Evolutionary conservation across 805 yeast genomes (phyloP), one percentile per base, ranked within the genome.

Genomic region (Sugiyamaella smithiae): DNA sequence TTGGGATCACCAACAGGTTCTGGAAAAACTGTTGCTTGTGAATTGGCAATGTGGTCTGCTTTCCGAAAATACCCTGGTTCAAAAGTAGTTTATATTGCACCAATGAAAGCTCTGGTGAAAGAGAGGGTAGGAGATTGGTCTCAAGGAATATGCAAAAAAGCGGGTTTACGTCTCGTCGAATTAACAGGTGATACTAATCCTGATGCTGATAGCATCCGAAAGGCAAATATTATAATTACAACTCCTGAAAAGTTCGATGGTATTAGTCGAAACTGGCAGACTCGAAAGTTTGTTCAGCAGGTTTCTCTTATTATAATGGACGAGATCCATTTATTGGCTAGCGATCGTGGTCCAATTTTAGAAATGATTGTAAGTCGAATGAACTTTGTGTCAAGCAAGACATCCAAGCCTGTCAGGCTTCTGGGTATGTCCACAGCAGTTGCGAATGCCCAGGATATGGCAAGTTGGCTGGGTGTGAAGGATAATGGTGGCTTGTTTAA

Each of bases 1-100:
- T 87, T 93, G 40, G 99, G 99, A 7, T 89, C 98, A 0, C 99
- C 99, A 2, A 93, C 99, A 1, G 99, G 99, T 20, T 91, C 97
- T 0, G 99, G 99, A 57, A 93, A 93, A 66, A 93, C 99, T 0
- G 85, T 93, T 28, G 98, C 95, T 24, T 96, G 98, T 0, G 99
- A 93, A 63, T 68, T 93, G 48, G 98, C 98, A 0, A 87, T 93
- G 12, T 93, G 98, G 97, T 91, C 89, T 64, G 97, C 99, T 0
- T 85, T 91, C 64, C 79, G 76, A 40, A 84, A 85, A 41, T 81
- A 75, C 50, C 97, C 97, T 0, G 80, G 82, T 8, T 80, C 88
- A 1, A 89, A 89, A 57, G 75, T 87, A 22, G 91, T 86, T 5
- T 86, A 87, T 62, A 85, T 86, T 68, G 95, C 95, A 0, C 95